Conservation (phyloP, 1,284 basidiomycete species). For the Apiotrichum siamense region DNA sequence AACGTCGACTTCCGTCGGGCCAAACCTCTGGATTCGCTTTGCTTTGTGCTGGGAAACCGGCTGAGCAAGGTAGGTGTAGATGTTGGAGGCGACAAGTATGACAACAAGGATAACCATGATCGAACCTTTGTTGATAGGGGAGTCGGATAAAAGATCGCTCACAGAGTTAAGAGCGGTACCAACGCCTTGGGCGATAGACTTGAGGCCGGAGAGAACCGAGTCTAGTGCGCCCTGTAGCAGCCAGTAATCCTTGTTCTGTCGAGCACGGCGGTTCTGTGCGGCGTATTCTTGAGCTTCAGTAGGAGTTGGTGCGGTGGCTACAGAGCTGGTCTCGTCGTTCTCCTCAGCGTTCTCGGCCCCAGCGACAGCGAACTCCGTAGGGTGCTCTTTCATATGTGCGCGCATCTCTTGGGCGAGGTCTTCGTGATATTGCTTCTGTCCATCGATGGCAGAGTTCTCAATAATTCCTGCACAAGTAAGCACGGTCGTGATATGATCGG, state of each 20-base stretch:
- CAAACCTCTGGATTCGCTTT: constrained; percentile 14
- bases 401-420: constrained; percentile 83
- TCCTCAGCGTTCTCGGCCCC: constrained; percentile 51
- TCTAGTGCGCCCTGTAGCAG: constrained; percentile 79
- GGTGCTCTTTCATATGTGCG: constrained; percentile 78
- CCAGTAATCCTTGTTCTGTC: constrained; percentile 48
- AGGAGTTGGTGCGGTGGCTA: neutral
- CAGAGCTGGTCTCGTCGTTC: constrained; percentile 2
- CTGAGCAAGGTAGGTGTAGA: constrained; percentile 39
- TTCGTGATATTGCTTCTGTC: constrained; percentile 80
- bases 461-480: constrained; percentile 66
- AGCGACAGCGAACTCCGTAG: constrained; percentile 79
- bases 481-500: neutral
- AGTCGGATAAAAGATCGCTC: constrained; percentile 64
- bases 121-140: constrained; percentile 44
- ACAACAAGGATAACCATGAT: constrained; percentile 67
- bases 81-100: constrained; percentile 65
- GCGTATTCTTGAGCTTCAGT: constrained; percentile 42
- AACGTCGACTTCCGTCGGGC: constrained; percentile 24
- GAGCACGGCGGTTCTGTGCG: constrained; percentile 24
- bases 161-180: constrained; percentile 52
- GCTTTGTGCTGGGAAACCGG: constrained; percentile 18
- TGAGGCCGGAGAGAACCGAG: constrained; percentile 64
- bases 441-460: constrained; percentile 85
- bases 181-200: constrained; percentile 62